Conservation (phyloP, 164 flowering plant genomes). For the Cinnamomum chago region DNA sequence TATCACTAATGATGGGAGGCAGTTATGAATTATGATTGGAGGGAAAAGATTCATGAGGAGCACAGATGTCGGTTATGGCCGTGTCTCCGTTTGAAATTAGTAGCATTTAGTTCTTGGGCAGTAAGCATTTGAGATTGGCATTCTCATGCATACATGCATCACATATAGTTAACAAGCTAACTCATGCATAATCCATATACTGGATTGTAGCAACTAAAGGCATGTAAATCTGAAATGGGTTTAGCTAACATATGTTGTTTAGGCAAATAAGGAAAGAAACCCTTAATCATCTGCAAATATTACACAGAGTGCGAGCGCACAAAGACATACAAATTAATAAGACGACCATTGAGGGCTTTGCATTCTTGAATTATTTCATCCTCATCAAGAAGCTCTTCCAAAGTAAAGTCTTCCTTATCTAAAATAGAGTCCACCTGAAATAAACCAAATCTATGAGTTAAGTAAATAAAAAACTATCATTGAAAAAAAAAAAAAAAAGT, state of each 20-base stretch:
- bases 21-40: no score
- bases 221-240: neutral
- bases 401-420: conserved; percentile 71
- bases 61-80: no score
- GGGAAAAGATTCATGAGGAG: no score
- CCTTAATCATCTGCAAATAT: neutral
- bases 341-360: conserved; percentile 88
- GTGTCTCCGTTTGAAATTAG: no score
- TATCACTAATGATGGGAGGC: no score
- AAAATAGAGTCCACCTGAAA: conserved; percentile 80
- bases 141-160: neutral
- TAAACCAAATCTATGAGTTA: no score
- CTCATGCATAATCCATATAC: neutral
- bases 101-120: no score
- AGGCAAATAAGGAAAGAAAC: neutral
- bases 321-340: conserved; percentile 71
- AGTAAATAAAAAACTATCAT: no score
- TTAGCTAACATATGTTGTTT: no score
- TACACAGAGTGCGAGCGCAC: neutral
- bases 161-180: neutral
- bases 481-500: no score
- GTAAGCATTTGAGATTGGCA: no score
- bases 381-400: conserved; percentile 92
- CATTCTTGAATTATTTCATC: conserved; percentile 98
- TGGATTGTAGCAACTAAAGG: neutral